Conservation (phyloP, 1,139 yeast genomes). For the Yamadazyma sp. region DNA sequence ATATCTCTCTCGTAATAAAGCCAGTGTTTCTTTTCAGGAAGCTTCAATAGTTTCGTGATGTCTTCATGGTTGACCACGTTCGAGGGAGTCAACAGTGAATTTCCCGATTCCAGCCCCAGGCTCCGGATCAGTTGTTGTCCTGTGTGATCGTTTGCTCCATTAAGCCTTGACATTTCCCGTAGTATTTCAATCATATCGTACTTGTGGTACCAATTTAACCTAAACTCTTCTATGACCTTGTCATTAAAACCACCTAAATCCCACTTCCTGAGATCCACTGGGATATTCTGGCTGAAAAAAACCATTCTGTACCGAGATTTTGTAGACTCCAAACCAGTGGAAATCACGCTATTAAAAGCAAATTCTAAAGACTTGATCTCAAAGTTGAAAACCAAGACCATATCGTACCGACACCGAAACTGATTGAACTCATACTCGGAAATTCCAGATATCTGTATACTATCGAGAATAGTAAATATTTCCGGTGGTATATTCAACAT, state of each 20-base stretch:
- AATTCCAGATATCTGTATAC: constrained; percentile 14
- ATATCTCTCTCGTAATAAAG: constrained; percentile 39
- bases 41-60: constrained; percentile 4
- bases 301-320: constrained; percentile 27
- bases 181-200: constrained; percentile 25
- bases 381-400: constrained; percentile 21
- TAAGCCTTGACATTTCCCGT: neutral
- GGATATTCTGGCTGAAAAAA: constrained; percentile 14
- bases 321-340: constrained; percentile 32
- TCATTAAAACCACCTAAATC: constrained; percentile 18
- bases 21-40: constrained; percentile 24
- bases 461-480: constrained; percentile 30
- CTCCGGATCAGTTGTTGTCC: neutral
- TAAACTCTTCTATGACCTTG: constrained; percentile 26
- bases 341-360: constrained; percentile 21
- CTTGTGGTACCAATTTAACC: constrained; percentile 30
- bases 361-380: constrained; percentile 21
- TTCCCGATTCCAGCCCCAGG: constrained; percentile 2
- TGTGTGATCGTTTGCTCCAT: neutral
- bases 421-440: constrained; percentile 13
- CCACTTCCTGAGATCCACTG: constrained; percentile 10
- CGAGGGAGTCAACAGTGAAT: neutral
- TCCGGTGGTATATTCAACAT: constrained; percentile 29
- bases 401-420: constrained; percentile 23
- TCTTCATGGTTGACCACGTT: constrained; percentile 4